These are phyloP conservation scores for Ascobolus immersus DNA, from an alignment of 495 filamentous ascomycete species.

Conservation along the genomic window DNA sequence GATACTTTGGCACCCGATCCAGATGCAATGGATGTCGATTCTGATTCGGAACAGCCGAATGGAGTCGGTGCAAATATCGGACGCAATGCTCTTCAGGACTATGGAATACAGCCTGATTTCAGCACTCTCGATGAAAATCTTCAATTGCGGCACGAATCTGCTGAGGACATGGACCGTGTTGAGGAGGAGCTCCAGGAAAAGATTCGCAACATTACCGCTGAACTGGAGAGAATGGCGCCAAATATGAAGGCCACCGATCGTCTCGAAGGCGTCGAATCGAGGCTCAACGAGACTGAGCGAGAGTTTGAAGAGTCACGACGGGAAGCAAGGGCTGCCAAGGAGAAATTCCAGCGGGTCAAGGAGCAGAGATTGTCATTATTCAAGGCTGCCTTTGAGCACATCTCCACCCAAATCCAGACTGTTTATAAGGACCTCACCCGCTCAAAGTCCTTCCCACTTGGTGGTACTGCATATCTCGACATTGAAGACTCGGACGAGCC, in stretches of 20 bases:
- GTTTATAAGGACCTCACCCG: conserved; percentile 91
- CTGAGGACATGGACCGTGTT: conserved; percentile 39
- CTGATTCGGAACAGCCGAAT: conserved; percentile 41
- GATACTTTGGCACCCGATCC: conserved; percentile 39
- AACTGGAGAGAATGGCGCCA: conserved; percentile 78
- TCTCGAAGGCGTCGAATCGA: conserved; percentile 58
- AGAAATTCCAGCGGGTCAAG: conserved; percentile 59
- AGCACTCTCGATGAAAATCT: conserved; percentile 64
- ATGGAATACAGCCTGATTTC: conserved; percentile 83
- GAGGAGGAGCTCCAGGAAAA: conserved; percentile 61
- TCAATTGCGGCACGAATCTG: conserved; percentile 37
- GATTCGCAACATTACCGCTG: conserved; percentile 42
- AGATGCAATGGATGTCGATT: conserved; percentile 74
- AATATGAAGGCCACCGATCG: conserved; percentile 90
- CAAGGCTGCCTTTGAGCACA: conserved; percentile 82
- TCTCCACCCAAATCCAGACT: conserved; percentile 73
- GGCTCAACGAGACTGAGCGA: conserved; percentile 61
- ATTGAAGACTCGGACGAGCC: conserved; percentile 68
- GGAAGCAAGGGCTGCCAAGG: conserved; percentile 44
- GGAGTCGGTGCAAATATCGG: conserved; percentile 21
- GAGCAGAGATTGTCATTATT: conserved; percentile 69
- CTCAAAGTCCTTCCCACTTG: conserved; percentile 28
- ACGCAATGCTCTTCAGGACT: conserved; percentile 39
- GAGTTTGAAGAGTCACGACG: conserved; percentile 67
- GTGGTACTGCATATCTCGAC: conserved; percentile 85